phyloP scores from a whole-genome alignment of 2,329 filamentous ascomycete species.

The Trichoderma pleuroti region DNA sequence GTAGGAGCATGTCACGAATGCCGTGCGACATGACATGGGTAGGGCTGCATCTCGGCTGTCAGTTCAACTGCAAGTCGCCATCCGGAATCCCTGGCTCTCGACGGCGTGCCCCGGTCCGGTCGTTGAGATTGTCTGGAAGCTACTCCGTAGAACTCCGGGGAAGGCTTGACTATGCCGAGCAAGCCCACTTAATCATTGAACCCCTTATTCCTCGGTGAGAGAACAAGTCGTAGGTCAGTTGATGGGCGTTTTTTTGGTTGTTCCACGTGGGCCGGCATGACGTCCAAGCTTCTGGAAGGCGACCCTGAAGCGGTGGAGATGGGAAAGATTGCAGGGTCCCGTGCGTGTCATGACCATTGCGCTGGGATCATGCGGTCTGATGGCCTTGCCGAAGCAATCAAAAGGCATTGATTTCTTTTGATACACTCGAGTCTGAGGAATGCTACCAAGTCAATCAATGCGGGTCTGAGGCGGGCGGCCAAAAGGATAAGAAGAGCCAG shows the following conservation, averaged over 20 bases:
- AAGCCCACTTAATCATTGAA: not conserved
- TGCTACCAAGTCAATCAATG: not conserved
- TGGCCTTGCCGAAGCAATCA: not conserved
- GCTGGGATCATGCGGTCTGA: not conserved
- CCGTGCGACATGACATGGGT: slow-evolving; percentile 2
- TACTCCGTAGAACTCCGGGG: slow-evolving; percentile 3
- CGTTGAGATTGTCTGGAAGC: not conserved
- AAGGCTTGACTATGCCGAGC: not conserved
- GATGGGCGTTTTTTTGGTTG: not conserved
- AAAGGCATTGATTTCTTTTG: not conserved
- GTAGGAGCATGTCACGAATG: not conserved
- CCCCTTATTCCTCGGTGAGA: slow-evolving; percentile 7
- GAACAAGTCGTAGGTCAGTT: not conserved
- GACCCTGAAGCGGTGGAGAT: not conserved
- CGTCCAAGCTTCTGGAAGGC: slow-evolving; percentile 10
- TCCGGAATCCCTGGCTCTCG: not conserved
- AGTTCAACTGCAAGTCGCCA: not conserved
- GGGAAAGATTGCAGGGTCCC: not conserved
- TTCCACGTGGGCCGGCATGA: slow-evolving; percentile 7
- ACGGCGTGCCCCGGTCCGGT: slow-evolving; percentile 1
- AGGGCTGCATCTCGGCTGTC: slow-evolving; percentile 6
- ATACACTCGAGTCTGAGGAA: not conserved
- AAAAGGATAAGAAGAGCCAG: not conserved
- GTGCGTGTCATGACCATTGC: not conserved
- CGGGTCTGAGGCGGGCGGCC: not conserved